Conservation (phyloP, 1,284 basidiomycete species). For the Fomes fomentarius region DNA sequence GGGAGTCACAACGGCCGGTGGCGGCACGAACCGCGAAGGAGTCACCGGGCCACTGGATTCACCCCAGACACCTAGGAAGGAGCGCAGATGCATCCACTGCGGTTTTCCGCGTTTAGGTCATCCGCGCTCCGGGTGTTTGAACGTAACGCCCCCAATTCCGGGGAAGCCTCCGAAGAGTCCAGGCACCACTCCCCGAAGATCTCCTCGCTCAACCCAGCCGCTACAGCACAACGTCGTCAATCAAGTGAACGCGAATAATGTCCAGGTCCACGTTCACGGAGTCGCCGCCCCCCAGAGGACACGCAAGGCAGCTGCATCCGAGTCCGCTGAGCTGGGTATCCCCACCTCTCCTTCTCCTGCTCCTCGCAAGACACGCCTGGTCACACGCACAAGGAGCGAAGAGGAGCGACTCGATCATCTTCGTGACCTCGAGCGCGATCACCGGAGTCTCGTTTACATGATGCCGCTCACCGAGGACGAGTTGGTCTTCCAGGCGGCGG, state of each 20-base stretch:
- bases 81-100: slow-evolving; percentile 49
- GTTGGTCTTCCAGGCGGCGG: neutral
- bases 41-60: too few species aligned
- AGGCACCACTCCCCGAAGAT: neutral
- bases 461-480: neutral
- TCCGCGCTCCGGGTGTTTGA: slow-evolving; percentile 60
- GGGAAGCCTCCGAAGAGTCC: slow-evolving; percentile 1
- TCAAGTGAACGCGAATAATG: neutral
- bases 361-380: too few species aligned
- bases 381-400: neutral
- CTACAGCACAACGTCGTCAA: neutral
- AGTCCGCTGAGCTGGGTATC: too few species aligned
- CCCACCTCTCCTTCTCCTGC: too few species aligned
- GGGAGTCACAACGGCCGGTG: too few species aligned
- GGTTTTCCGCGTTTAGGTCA: slow-evolving; percentile 55
- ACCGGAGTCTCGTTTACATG: neutral
- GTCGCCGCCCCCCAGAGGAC: too few species aligned
- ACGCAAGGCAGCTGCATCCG: too few species aligned
- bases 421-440: neutral
- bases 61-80: neutral
- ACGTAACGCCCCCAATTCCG: slow-evolving; percentile 34
- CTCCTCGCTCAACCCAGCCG: neutral
- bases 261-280: neutral
- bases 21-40: too few species aligned
- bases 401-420: neutral